These are phyloP conservation scores for Candida takata DNA, from an alignment of 805 yeast species.

Conservation along the genomic window DNA sequence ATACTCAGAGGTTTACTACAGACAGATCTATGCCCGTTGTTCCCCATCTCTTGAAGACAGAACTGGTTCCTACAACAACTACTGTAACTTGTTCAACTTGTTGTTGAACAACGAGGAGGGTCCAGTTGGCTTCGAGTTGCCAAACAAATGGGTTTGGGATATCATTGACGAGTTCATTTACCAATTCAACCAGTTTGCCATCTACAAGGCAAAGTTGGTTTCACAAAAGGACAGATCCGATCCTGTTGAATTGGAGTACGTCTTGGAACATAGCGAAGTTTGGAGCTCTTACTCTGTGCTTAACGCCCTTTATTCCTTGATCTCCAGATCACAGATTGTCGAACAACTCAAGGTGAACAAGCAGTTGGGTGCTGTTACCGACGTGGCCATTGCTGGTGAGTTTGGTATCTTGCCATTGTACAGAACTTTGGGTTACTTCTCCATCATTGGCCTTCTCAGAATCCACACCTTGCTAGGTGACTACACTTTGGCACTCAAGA, in stretches of 20 bases:
- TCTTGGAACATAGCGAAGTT: slow-evolving; percentile 32
- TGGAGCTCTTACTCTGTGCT: slow-evolving; percentile 43
- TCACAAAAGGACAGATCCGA: slow-evolving; percentile 23
- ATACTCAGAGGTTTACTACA: slow-evolving; percentile 43
- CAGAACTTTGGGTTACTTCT: slow-evolving; percentile 41
- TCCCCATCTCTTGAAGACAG: slow-evolving; percentile 38
- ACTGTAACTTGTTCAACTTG: slow-evolving; percentile 40
- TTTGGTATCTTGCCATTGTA: slow-evolving; percentile 37
- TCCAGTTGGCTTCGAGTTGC: slow-evolving; percentile 39
- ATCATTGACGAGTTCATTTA: slow-evolving; percentile 46
- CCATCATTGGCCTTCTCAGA: slow-evolving; percentile 41
- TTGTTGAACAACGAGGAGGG: slow-evolving; percentile 36
- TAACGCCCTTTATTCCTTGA: slow-evolving; percentile 40
- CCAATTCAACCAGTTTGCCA: slow-evolving; percentile 40
- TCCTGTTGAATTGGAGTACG: slow-evolving; percentile 29
- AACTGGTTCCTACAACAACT: slow-evolving; percentile 41
- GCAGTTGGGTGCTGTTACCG: slow-evolving; percentile 8
- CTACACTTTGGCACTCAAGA: slow-evolving; percentile 40
- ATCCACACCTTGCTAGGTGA: slow-evolving; percentile 45
- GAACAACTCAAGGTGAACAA: slow-evolving; percentile 15
- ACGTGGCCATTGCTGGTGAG: slow-evolving; percentile 33
- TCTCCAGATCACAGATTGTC: slow-evolving; percentile 27
- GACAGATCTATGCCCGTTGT: slow-evolving; percentile 40
- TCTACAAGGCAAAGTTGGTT: slow-evolving; percentile 32
- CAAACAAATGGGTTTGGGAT: slow-evolving; percentile 46